These are phyloP conservation scores for Crithidia acanthocephali DNA, from an alignment of 208 protist genomes.

Conservation along the genomic window DNA sequence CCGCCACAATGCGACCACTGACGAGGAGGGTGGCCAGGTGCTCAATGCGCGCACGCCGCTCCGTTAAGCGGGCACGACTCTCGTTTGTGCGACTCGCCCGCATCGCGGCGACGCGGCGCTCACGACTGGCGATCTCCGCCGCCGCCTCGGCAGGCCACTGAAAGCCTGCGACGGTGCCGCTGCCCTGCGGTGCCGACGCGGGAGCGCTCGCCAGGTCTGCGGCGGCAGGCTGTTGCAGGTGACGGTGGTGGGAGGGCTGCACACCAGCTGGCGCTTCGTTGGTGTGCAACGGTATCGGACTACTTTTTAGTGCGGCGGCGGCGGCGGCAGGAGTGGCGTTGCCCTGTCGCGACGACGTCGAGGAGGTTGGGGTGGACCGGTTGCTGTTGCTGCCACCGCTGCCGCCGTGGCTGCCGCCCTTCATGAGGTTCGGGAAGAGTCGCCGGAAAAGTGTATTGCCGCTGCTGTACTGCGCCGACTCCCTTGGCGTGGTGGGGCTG, in stretches of 20 bases:
- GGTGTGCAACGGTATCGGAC: too few species aligned
- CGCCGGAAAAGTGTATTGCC: background rate
- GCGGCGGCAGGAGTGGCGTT: background rate
- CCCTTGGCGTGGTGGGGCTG: background rate
- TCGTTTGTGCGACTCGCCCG: background rate
- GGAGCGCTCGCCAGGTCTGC: background rate
- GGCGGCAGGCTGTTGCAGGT: background rate
- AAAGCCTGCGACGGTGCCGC: slow-evolving; percentile 13
- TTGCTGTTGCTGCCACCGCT: background rate
- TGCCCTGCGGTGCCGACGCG: background rate
- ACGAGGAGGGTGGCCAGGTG: background rate
- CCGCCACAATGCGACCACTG: slow-evolving; percentile 1
- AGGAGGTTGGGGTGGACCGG: background rate
- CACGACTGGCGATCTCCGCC: background rate
- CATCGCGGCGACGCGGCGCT: slow-evolving; percentile 16
- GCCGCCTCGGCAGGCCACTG: slow-evolving; percentile 15
- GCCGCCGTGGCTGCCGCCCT: background rate
- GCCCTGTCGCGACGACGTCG: background rate
- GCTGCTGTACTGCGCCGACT: slow-evolving; percentile 1
- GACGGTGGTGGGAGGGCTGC: too few species aligned
- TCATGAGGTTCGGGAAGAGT: background rate
- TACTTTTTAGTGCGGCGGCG: background rate
- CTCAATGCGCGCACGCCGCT: slow-evolving; percentile 9
- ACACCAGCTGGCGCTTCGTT: too few species aligned
- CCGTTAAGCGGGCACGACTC: background rate